Percentiles rank a stretch among this genome's conserved stretches.
Evolutionary conservation across 1,284 basidiomycete genomes (phyloP).

Genomic region (Rhodotorula mucilaginosa): DNA sequence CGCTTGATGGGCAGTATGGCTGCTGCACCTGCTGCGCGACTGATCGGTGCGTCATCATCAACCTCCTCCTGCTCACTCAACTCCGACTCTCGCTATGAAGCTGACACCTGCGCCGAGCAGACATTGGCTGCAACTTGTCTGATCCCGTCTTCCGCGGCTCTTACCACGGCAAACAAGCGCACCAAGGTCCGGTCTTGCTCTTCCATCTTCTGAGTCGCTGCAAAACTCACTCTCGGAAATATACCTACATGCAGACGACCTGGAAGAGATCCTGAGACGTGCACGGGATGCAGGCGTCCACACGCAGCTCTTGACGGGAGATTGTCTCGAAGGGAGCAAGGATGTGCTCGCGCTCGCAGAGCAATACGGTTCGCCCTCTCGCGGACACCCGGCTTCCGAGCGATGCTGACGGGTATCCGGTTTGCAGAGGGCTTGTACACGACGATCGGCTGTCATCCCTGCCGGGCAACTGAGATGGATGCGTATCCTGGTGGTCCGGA

Average conservation of each 20-base stretch:
- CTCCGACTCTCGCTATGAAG: no score
- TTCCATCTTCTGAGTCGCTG: neutral
- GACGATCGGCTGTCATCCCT: constrained; percentile 84
- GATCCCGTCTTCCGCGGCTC: constrained; percentile 50
- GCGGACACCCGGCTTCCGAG: constrained; percentile 1
- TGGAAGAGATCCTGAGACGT: constrained; percentile 62
- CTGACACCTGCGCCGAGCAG: constrained; percentile 1
- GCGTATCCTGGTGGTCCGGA: constrained; percentile 60
- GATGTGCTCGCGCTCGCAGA: constrained; percentile 64
- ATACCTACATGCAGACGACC: constrained; percentile 58
- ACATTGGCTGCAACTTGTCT: constrained; percentile 39
- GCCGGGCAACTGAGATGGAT: constrained; percentile 74
- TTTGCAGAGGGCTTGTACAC: constrained; percentile 60
- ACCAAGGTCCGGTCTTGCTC: constrained; percentile 40
- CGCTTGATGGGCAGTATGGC: neutral
- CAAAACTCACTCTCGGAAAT: no score
- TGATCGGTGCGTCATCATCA: neutral
- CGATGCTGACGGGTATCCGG: neutral
- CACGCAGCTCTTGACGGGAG: constrained; percentile 78
- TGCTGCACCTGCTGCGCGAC: neutral
- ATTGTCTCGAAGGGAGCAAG: constrained; percentile 65
- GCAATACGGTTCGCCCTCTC: constrained; percentile 54
- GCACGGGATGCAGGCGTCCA: constrained; percentile 65
- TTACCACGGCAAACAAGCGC: constrained; percentile 53
- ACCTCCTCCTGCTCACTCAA: neutral